phyloP scores from a whole-genome alignment of 768 basidiomycete species.

The Chalciporus piperatus region DNA sequence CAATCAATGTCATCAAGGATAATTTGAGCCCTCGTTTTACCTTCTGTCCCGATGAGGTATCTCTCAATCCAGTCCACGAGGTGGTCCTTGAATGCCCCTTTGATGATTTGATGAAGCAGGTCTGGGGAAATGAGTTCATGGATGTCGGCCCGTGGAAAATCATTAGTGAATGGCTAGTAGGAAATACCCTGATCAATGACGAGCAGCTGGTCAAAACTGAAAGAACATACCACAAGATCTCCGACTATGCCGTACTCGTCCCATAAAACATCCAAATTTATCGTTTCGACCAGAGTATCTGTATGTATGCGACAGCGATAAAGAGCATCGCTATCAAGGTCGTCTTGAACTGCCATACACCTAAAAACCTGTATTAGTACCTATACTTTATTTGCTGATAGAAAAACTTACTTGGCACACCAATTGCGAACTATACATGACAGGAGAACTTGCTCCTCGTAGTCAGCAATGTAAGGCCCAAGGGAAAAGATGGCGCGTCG shows the following conservation, averaged over 20 bases:
- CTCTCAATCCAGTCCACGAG: slow-evolving; percentile 3
- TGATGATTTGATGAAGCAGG: slow-evolving; percentile 6
- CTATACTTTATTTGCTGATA: too few relatives aligned
- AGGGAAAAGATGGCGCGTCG: too few relatives aligned
- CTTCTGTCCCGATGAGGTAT: neutral
- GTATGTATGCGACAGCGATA: too few relatives aligned
- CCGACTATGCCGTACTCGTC: slow-evolving; percentile 24
- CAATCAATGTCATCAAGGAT: slow-evolving; percentile 34
- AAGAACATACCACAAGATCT: slow-evolving; percentile 23
- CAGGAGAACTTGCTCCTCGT: too few relatives aligned
- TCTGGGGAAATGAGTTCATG: slow-evolving; percentile 19
- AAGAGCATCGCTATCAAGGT: too few relatives aligned
- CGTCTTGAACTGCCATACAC: too few relatives aligned
- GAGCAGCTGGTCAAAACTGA: too few relatives aligned
- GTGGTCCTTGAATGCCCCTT: slow-evolving; percentile 6
- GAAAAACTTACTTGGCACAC: too few relatives aligned
- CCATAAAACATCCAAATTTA: slow-evolving; percentile 19
- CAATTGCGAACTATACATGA: too few relatives aligned
- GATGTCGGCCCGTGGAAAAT: slow-evolving; percentile 35
- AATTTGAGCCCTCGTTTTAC: neutral
- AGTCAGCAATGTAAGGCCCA: too few relatives aligned
- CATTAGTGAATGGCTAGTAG: slow-evolving; percentile 30
- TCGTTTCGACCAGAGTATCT: too few relatives aligned
- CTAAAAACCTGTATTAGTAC: too few relatives aligned
- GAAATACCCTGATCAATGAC: neutral